These are phyloP conservation scores for Darksidea phi DNA, from an alignment of 495 filamentous ascomycete genomes.

Conservation along the genomic window DNA sequence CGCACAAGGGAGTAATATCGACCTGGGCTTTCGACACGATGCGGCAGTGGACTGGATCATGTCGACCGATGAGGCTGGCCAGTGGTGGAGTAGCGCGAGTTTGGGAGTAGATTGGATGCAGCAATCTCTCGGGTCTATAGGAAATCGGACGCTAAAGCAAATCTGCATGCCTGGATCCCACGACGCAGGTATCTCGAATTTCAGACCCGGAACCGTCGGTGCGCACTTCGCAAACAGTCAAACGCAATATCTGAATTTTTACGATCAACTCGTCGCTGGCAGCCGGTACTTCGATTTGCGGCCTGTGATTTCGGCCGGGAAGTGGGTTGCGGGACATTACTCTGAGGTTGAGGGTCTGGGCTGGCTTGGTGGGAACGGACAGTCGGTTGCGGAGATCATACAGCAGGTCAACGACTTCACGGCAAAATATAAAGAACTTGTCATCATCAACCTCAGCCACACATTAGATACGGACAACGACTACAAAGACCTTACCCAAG, in stretches of 20 bases:
- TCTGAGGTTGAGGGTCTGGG: slow-evolving; percentile 23
- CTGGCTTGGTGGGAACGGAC: slow-evolving; percentile 34
- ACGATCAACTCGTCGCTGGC: slow-evolving; percentile 26
- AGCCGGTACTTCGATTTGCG: slow-evolving; percentile 34
- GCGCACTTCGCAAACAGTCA: slow-evolving; percentile 31
- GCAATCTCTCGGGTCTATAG: slow-evolving; percentile 27
- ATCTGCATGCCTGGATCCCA: slow-evolving; percentile 36
- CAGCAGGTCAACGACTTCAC: slow-evolving; percentile 33
- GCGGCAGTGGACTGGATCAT: slow-evolving; percentile 31
- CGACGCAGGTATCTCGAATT: slow-evolving; percentile 33
- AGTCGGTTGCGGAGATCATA: slow-evolving; percentile 30
- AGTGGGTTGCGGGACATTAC: slow-evolving; percentile 35
- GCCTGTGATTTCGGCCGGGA: slow-evolving; percentile 32
- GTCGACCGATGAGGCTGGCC: slow-evolving; percentile 29
- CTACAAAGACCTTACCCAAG: slow-evolving; percentile 32
- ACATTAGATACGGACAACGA: slow-evolving; percentile 32
- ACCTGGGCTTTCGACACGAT: slow-evolving; percentile 34
- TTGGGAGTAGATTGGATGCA: slow-evolving; percentile 34
- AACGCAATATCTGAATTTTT: slow-evolving; percentile 31
- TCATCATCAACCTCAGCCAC: slow-evolving; percentile 35
- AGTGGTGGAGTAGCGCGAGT: slow-evolving; percentile 25
- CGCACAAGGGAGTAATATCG: slow-evolving; percentile 18
- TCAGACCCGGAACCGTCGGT: slow-evolving; percentile 22
- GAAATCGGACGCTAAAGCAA: slow-evolving; percentile 29
- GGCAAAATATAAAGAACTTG: slow-evolving; percentile 32